Evolutionary conservation across 1,284 basidiomycete species (phyloP).

Genomic region (Moniliella sp.): DNA sequence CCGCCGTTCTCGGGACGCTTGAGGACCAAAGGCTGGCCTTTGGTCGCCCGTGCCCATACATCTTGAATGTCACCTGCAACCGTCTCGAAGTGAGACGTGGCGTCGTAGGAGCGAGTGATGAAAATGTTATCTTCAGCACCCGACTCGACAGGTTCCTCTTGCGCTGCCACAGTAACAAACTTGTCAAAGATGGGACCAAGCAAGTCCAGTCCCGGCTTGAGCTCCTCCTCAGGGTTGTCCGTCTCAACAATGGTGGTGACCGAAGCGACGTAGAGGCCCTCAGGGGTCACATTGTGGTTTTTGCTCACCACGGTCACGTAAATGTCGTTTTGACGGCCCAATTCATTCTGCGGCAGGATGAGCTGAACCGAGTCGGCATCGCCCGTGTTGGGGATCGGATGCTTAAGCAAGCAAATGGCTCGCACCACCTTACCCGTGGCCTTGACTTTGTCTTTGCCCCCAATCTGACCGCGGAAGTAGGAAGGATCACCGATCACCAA

Average conservation of each 20-base stretch:
- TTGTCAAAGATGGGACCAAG: constrained; percentile 86
- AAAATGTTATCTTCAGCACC: constrained; percentile 71
- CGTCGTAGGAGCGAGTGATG: constrained; percentile 91
- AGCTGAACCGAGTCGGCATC: constrained; percentile 75
- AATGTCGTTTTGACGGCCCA: constrained; percentile 79
- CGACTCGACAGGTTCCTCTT: constrained; percentile 67
- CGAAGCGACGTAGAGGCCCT: constrained; percentile 82
- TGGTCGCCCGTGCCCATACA: constrained; percentile 27
- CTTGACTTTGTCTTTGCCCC: constrained; percentile 54
- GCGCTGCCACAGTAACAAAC: constrained; percentile 71
- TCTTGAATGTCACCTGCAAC: constrained; percentile 37
- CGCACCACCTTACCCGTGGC: constrained; percentile 86
- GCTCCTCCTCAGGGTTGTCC: constrained; percentile 71
- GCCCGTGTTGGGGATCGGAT: constrained; percentile 91
- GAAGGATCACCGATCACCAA: constrained; percentile 93
- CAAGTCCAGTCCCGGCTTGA: constrained; percentile 68
- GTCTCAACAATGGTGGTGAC: constrained; percentile 98
- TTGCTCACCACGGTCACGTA: constrained; percentile 93
- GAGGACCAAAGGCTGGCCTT: constrained; percentile 26
- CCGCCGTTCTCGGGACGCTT: constrained; percentile 27
- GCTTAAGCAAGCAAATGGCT: constrained; percentile 92
- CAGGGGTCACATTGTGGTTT: constrained; percentile 88
- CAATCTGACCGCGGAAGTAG: constrained; percentile 59
- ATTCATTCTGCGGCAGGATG: constrained; percentile 97
- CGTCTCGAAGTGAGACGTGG: constrained; percentile 94